These are phyloP conservation scores for Metschnikowia lochheadii DNA, from an alignment of 805 yeast genomes.

Conservation along the genomic window DNA sequence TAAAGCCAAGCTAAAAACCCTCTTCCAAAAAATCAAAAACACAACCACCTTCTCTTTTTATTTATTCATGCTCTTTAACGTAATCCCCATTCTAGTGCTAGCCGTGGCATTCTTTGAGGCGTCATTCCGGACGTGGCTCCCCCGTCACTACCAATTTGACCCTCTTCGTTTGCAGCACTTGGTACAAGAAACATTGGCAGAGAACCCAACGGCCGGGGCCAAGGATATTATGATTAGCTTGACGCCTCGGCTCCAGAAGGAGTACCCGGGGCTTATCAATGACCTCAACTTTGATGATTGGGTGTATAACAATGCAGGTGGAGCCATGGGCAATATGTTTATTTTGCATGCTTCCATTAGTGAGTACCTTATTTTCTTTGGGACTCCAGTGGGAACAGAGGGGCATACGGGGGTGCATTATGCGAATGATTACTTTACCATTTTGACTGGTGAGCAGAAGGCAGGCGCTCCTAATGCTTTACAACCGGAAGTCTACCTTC, in stretches of 20 bases:
- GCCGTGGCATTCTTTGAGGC: slow-evolving; percentile 34
- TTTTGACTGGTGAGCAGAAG: slow-evolving; percentile 70
- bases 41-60: no score
- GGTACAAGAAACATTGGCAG: slow-evolving; percentile 50
- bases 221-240: slow-evolving; percentile 61
- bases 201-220: slow-evolving; percentile 55
- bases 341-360: slow-evolving; percentile 91
- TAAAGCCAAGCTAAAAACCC: no score
- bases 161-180: slow-evolving; percentile 54
- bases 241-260: slow-evolving; percentile 39
- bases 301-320: slow-evolving; percentile 97
- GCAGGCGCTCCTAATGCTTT: slow-evolving; percentile 68
- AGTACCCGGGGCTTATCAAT: slow-evolving; percentile 74
- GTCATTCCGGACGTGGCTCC: slow-evolving; percentile 62
- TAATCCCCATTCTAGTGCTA: slow-evolving; percentile 20
- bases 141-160: slow-evolving; percentile 68
- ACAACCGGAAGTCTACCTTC: slow-evolving; percentile 64
- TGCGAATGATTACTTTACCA: slow-evolving; percentile 96
- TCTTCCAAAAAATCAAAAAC: no score
- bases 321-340: slow-evolving; percentile 97
- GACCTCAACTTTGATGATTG: slow-evolving; percentile 74
- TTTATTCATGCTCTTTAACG: background rate
- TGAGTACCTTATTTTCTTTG: slow-evolving; percentile 90
- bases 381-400: slow-evolving; percentile 90
- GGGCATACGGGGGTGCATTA: slow-evolving; percentile 96